Conservation (phyloP, 169 alveolate species). For the Eimeria mitis region DNA sequence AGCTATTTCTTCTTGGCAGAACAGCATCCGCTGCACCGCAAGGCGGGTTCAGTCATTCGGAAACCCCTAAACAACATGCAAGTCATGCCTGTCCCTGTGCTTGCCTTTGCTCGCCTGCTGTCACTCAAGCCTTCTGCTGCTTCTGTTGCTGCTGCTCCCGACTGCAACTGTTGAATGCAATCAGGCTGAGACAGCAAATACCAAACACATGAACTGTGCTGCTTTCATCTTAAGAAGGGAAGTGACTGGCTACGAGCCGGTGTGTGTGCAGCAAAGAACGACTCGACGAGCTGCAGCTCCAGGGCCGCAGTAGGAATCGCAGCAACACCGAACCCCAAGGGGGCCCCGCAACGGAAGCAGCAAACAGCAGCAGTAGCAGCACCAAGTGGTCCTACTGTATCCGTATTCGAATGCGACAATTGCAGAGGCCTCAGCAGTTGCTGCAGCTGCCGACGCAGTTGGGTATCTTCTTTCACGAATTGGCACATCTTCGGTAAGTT, state of each 20-base stretch:
- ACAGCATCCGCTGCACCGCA: constrained; percentile 76
- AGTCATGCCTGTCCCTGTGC: background rate
- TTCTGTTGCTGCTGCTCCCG: background rate
- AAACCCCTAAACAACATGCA: constrained; percentile 61
- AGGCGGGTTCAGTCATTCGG: constrained; percentile 77
- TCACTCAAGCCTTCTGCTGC: background rate
- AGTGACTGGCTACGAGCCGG: background rate
- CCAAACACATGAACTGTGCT: background rate
- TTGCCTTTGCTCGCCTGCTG: background rate
- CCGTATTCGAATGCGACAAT: constrained; percentile 77
- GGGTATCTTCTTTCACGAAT: constrained; percentile 84
- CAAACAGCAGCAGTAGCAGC: background rate
- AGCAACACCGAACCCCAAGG: background rate
- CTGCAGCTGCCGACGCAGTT: constrained; percentile 82
- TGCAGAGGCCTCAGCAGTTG: constrained; percentile 74
- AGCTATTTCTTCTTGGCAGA: constrained; percentile 78
- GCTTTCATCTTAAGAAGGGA: background rate
- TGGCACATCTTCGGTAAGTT: constrained; percentile 82
- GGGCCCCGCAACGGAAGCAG: constrained; percentile 24
- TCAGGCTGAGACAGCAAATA: background rate
- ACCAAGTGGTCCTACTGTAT: constrained; percentile 60
- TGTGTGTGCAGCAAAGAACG: constrained; percentile 12
- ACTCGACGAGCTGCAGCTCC: background rate
- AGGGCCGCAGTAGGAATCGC: constrained; percentile 14
- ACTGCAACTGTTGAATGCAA: background rate